Evolutionary conservation across 2,329 filamentous ascomycete species (phyloP).

Genomic region (Colletotrichum chrysophilum): DNA sequence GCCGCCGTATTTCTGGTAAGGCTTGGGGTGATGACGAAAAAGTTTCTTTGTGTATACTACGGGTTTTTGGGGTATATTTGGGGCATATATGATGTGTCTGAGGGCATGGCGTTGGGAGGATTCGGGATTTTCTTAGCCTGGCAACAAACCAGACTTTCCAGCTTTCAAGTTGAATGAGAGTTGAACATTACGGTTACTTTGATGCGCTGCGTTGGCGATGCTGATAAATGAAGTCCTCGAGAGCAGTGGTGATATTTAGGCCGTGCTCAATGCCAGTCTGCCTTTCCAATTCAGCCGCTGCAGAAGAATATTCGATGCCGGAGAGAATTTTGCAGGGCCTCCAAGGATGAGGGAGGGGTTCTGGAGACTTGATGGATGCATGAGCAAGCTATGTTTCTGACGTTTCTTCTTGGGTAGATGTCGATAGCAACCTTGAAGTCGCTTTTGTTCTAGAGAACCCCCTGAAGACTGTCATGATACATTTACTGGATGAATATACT

Average conservation of each 20-base stretch:
- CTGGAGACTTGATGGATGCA: neutral
- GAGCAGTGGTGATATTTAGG: neutral
- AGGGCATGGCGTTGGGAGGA: neutral
- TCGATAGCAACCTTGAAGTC: neutral
- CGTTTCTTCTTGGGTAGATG: neutral
- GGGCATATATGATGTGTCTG: neutral
- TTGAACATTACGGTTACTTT: neutral
- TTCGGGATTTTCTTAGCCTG: neutral
- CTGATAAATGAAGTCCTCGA: neutral
- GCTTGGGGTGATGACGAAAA: neutral
- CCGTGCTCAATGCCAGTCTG: neutral
- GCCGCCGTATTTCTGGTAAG: neutral
- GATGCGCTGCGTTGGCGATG: neutral
- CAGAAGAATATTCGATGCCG: neutral
- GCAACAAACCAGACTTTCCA: neutral
- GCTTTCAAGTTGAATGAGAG: neutral
- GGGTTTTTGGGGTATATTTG: neutral
- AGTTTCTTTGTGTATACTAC: neutral
- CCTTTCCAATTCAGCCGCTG: neutral
- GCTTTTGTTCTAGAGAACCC: neutral
- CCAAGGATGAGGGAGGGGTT: neutral
- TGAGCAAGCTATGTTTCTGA: neutral
- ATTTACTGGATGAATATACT: neutral
- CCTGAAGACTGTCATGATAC: neutral
- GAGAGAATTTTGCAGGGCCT: neutral